Base-by-base conservation (phyloP, 441 rosid genomes). In the Mallotus japonicus region DNA sequence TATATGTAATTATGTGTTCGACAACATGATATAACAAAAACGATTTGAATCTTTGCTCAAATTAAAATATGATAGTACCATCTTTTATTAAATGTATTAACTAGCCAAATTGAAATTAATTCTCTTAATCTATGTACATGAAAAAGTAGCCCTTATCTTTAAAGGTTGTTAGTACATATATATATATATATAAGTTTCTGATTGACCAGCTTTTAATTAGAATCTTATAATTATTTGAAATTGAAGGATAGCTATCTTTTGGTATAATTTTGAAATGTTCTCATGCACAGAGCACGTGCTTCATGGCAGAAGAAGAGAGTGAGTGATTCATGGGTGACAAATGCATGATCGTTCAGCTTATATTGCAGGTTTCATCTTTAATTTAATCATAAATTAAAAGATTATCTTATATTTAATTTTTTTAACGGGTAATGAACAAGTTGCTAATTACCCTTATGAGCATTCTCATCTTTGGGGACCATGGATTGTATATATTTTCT, bases 311-410 rank as follows among this genome's bases (percentile, higher is more conserved):
- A 56, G 17, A 49, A 56, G 17, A 58, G 72, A 53, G 62, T 14
- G 66, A 37, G 37, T 3, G 44, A 40, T 68, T 67, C 13, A 22
- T 40, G 64, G 70, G 58, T 40, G 58, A 61, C 69, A 71, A 65
- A 8, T 58, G 63, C 57, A 76, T 72, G 79, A 76, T 76, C 72
- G 61, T 71, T 72, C 32, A 65, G 71, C 67, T 49, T 71, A 58
- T 15, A 15, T 22, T 46, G 66, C 71, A 67, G 73, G 56, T 62
- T 68, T 20, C 3, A 16, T 59, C 40, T 55, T 66, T 54, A 8
- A 22, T 60, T 66, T 58, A 44, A n/a, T n/a, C 3, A 63, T 63
- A 50, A 44, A 56, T 24, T 57, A 22, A 14, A 19, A 28, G 10
- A n/a, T 59, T 51, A 74, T 67, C 58, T 58, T 22, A 49, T 42